Base-by-base conservation (phyloP, 352 stramenopile genomes). In the Phytophthora cryptogea region DNA sequence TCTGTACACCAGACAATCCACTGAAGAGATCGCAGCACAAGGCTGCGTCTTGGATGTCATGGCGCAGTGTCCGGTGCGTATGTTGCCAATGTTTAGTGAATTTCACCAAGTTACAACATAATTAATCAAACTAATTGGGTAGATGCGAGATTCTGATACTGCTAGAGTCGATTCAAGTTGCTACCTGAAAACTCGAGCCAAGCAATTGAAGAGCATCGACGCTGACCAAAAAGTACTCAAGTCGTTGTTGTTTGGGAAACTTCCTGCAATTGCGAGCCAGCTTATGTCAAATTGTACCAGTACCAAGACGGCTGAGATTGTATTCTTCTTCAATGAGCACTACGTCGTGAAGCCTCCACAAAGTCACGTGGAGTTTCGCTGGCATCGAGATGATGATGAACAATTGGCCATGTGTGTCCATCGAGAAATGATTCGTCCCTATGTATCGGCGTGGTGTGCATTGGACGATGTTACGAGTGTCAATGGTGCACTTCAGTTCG, bases 321-420 rank as follows among this genome's bases (percentile, higher is more conserved):
- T 80, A 5, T 72, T 69, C n/a, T 89, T 90, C 48, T 90, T 92
- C 66, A 90, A 90, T 46, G 83, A 92, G 52, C 83, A 92, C 51
- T 92, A 87, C 50, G 76, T 92, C 17, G 72, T 89, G 50, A 90
- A 92, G 41, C 83, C 83, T 3, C 70, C 80, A 5, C 48, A 65
- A 8, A 77, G 76, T 1, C 45, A 66, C 20, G 79, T 88, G 20
- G 74, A 88, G 54, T 90, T 92, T 42, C 75, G 78, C 5, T 92
- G 83, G 83, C 83, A 92, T 64, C 80, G 74, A 31, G 83, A 92
- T 49, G 80, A 88, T 46, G 78, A 88, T 30, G 81, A 92, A 53
- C 83, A 92, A 44, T 75, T 90, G 4, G 75, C 58, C 11, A 92
- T 92, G 80, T 89, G 78, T 32, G 63, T 90, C 20, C 78, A 89